Conservation (phyloP, 371 early-diverging fungal genomes). For the Batkoa obscura region DNA sequence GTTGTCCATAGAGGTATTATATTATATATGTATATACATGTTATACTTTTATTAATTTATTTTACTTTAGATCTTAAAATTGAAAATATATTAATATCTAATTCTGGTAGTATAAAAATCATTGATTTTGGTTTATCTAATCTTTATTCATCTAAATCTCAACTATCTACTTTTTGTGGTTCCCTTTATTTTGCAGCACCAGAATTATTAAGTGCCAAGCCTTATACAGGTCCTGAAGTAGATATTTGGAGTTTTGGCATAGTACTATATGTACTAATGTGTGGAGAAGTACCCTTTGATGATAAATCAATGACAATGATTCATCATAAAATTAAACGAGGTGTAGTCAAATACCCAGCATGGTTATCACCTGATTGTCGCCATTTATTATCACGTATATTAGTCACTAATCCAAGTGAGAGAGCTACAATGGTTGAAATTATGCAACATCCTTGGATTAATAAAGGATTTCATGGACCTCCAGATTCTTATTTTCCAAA, state of each 20-base stretch:
- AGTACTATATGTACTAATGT: conserved; percentile 82
- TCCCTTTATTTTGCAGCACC: conserved; percentile 95
- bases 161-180: conserved; percentile 83
- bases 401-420: conserved; percentile 49
- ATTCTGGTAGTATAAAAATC: conserved; percentile 62
- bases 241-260: conserved; percentile 95
- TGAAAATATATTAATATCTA: conserved; percentile 83
- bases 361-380: conserved; percentile 53
- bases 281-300: conserved; percentile 91
- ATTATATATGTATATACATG: conserved; percentile 36
- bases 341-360: conserved; percentile 49
- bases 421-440: conserved; percentile 65
- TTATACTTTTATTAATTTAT: conserved; percentile 10
- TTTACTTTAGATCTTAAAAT: conserved; percentile 65
- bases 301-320: conserved; percentile 69
- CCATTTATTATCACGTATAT: conserved; percentile 51
- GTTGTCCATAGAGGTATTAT: conserved; percentile 71
- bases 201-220: conserved; percentile 69
- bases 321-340: conserved; percentile 79
- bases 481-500: conserved; percentile 44
- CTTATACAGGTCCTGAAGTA: conserved; percentile 86
- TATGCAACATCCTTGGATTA: conserved; percentile 73
- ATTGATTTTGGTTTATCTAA: conserved; percentile 95
- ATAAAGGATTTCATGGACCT: conserved; percentile 41
- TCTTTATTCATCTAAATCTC: conserved; percentile 58